phyloP scores from a whole-genome alignment of 2,329 filamentous ascomycete genomes.

The Colletotrichum abscissum region DNA sequence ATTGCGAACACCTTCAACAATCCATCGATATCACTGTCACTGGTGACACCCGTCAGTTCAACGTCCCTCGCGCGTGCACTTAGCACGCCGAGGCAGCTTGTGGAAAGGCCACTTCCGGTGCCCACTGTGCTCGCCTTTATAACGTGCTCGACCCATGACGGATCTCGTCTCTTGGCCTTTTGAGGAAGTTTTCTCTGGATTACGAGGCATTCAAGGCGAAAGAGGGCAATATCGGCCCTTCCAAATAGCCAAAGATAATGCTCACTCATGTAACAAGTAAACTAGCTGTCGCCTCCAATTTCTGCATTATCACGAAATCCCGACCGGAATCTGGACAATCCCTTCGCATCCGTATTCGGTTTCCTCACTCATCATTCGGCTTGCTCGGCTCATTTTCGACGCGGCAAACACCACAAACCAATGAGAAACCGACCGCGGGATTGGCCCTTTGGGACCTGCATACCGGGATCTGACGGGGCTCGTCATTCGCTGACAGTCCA shows the following conservation, averaged over 20 bases:
- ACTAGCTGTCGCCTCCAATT: neutral
- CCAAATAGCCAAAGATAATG: neutral
- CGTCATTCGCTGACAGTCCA: neutral
- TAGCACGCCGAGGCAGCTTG: too few species aligned
- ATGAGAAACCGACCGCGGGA: neutral
- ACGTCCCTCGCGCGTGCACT: too few species aligned
- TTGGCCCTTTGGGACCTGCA: neutral
- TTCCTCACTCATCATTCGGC: neutral
- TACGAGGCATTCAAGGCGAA: too few species aligned
- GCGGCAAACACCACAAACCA: neutral
- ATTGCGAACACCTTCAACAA: too few species aligned
- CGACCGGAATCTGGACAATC: neutral
- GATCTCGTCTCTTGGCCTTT: too few species aligned
- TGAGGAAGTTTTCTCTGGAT: too few species aligned
- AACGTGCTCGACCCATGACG: too few species aligned
- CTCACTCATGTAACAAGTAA: too few species aligned
- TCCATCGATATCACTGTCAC: too few species aligned
- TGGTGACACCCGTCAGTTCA: too few species aligned
- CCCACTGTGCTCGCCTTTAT: too few species aligned
- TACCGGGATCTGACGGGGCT: neutral
- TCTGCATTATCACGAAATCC: neutral
- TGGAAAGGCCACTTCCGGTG: too few species aligned
- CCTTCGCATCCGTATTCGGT: slow-evolving; percentile 1
- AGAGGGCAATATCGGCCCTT: neutral
- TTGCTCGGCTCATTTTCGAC: neutral